phyloP scores from a whole-genome alignment of 2,329 filamentous ascomycete genomes.

The Xylariaceae sp. region DNA sequence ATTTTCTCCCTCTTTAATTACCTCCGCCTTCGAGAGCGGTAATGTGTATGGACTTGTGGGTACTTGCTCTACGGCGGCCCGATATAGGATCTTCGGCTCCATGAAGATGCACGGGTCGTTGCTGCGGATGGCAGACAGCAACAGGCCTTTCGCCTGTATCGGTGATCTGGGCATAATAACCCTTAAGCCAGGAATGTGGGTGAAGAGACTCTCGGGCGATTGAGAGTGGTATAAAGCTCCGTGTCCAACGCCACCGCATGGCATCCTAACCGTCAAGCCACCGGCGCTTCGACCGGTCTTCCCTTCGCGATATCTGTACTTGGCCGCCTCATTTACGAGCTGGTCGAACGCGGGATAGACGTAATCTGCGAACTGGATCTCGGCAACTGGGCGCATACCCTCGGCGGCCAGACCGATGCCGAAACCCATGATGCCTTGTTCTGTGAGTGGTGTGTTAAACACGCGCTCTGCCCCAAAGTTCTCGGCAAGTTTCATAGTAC shows the following conservation, averaged over 20 bases:
- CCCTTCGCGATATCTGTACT: constrained; percentile 80
- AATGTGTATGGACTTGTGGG: constrained; percentile 82
- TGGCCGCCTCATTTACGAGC: constrained; percentile 91
- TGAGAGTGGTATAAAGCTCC: constrained; percentile 89
- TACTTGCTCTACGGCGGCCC: constrained; percentile 90
- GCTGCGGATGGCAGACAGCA: constrained; percentile 77
- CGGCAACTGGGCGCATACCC: constrained; percentile 90
- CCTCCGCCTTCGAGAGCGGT: constrained; percentile 83
- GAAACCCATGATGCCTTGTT: constrained; percentile 95
- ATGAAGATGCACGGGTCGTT: constrained; percentile 92
- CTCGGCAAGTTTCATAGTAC: constrained; percentile 87
- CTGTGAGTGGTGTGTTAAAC: constrained; percentile 94
- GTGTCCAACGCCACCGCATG: constrained; percentile 87
- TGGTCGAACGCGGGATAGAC: constrained; percentile 93
- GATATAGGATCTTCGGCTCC: constrained; percentile 93
- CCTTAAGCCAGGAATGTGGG: constrained; percentile 83
- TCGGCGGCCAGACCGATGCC: constrained; percentile 89
- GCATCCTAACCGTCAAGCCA: constrained; percentile 88
- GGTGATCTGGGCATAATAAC: constrained; percentile 89
- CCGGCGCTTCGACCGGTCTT: constrained; percentile 67
- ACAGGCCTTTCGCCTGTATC: constrained; percentile 84
- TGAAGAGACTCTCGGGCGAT: constrained; percentile 86
- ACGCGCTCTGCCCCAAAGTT: constrained; percentile 88
- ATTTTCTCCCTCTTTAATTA: constrained; percentile 80
- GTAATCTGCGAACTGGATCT: constrained; percentile 96